A percentile compares a stretch with the other conserved stretches of the same genome.
Evolutionary conservation across 2,329 filamentous ascomycete species (phyloP).

Genomic region (Colletotrichum siamense): DNA sequence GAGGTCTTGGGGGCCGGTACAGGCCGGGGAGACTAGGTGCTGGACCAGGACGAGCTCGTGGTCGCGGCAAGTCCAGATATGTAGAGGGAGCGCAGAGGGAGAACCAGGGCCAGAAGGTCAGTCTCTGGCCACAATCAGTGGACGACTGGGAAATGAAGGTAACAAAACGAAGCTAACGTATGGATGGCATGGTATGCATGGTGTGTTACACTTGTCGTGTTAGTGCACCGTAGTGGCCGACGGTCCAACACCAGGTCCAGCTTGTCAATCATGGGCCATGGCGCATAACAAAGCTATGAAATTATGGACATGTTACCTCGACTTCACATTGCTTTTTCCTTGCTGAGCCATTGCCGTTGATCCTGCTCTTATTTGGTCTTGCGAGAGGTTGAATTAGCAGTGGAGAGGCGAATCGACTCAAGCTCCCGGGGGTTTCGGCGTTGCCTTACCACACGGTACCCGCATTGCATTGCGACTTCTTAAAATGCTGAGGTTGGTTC

Average conservation of each 20-base stretch:
- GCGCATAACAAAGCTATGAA: background rate
- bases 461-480: background rate
- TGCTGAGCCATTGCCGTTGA: background rate
- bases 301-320: background rate
- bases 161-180: background rate
- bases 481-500: background rate
- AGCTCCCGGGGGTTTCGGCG: background rate
- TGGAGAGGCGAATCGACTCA: background rate
- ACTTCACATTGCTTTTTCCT: background rate
- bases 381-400: background rate
- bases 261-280: background rate
- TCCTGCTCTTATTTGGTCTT: background rate
- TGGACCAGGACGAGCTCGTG: background rate
- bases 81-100: background rate
- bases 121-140: background rate
- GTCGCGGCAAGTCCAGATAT: background rate
- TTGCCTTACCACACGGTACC: background rate
- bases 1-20: background rate
- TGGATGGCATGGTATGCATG: background rate
- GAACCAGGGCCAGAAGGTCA: background rate
- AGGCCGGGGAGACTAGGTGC: background rate
- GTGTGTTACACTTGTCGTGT: background rate
- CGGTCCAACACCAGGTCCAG: background rate
- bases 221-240: background rate
- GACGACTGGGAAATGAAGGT: background rate